Conservation (phyloP, 106 monocot genomes). For the Phalaenopsis aphrodite region DNA sequence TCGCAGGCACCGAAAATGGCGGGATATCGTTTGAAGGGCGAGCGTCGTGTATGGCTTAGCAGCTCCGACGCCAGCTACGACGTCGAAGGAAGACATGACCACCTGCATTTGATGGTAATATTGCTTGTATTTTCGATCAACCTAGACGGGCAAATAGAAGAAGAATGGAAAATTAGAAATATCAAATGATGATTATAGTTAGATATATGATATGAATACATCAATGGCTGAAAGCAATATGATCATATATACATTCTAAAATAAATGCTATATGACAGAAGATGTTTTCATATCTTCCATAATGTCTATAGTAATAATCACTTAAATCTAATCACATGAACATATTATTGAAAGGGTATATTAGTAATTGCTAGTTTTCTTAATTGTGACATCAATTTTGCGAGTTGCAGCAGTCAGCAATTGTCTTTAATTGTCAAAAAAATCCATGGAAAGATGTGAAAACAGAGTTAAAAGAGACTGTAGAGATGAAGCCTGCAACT, state of each 20-base stretch:
- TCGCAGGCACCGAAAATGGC: slow-evolving; percentile 72
- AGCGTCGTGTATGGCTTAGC: slow-evolving; percentile 80
- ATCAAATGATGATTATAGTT: not conserved
- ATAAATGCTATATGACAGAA: too few species aligned
- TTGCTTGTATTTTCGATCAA: slow-evolving; percentile 77
- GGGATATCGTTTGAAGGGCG: slow-evolving; percentile 82
- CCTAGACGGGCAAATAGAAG: slow-evolving; percentile 20
- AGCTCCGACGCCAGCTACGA: slow-evolving; percentile 46
- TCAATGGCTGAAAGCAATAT: not conserved
- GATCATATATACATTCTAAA: not conserved
- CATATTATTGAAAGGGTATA: not conserved
- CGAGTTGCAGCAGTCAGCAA: too few species aligned
- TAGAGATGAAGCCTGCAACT: not conserved
- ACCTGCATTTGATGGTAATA: slow-evolving; percentile 86
- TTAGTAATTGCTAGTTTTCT: not conserved
- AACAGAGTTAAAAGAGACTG: not conserved
- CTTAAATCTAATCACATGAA: not conserved
- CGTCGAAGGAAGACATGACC: slow-evolving; percentile 72
- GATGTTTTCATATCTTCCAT: too few species aligned
- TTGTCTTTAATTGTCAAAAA: too few species aligned
- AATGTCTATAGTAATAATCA: not conserved
- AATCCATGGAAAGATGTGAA: not conserved
- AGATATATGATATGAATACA: not conserved
- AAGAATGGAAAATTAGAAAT: not conserved
- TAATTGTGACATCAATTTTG: not conserved